Conservation (phyloP, 1,139 yeast species). For the Fermentozyma sake region DNA sequence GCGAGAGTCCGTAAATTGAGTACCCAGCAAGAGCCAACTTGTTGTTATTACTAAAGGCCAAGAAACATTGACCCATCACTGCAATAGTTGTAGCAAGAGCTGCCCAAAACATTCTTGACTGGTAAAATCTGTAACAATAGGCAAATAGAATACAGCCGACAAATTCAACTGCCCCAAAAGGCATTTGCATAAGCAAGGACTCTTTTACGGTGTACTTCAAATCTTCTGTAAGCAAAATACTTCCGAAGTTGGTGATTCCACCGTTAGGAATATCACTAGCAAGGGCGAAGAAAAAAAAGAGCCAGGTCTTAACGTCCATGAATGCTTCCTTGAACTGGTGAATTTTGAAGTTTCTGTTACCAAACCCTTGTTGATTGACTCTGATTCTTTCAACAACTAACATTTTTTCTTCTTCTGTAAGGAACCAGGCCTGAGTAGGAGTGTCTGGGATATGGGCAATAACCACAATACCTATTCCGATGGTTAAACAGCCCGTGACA, state of each 20-base stretch:
- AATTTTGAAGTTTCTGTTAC: slow-evolving; percentile 48
- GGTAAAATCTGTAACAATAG: slow-evolving; percentile 6
- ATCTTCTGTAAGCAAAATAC: slow-evolving; percentile 40
- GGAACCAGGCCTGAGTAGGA: slow-evolving; percentile 49
- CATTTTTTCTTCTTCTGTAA: slow-evolving; percentile 37
- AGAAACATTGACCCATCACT: slow-evolving; percentile 39
- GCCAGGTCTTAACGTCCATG: slow-evolving; percentile 38
- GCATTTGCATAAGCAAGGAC: slow-evolving; percentile 34
- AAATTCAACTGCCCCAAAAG: slow-evolving; percentile 37
- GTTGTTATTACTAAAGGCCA: slow-evolving; percentile 37
- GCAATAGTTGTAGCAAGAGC: slow-evolving; percentile 32
- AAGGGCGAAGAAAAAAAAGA: slow-evolving; percentile 37
- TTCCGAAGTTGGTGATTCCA: slow-evolving; percentile 46
- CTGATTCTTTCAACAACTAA: slow-evolving; percentile 32
- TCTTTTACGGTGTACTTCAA: slow-evolving; percentile 38
- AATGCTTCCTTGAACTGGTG: slow-evolving; percentile 55
- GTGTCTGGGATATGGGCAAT: slow-evolving; percentile 47
- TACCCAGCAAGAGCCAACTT: slow-evolving; percentile 9
- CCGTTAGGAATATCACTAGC: slow-evolving; percentile 49
- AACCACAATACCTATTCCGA: slow-evolving; percentile 39
- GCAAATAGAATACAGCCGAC: slow-evolving; percentile 35
- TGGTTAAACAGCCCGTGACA: slow-evolving; percentile 44
- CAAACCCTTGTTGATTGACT: slow-evolving; percentile 50
- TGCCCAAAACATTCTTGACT: slow-evolving; percentile 39
- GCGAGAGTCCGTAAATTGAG: slow-evolving; percentile 16